phyloP scores from a whole-genome alignment of 257 asterid genomes.

The Eucommia ulmoides region DNA sequence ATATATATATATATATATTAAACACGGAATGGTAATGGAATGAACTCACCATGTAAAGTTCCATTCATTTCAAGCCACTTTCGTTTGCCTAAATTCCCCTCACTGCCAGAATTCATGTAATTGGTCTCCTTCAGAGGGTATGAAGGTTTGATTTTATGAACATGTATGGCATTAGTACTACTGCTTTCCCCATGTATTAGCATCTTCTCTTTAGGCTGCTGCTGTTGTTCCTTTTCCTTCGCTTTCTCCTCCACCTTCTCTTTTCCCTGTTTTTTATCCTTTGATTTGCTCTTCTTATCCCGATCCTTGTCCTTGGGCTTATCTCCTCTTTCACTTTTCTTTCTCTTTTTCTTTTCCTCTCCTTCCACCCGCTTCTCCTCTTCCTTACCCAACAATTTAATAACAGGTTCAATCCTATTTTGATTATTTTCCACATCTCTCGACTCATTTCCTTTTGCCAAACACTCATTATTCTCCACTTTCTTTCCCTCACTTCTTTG shows the following conservation, averaged over 20 bases:
- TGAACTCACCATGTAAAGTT: slow-evolving; percentile 37
- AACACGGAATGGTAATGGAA: slow-evolving; percentile 2
- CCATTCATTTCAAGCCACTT: slow-evolving; percentile 33
- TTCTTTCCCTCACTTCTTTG: slow-evolving; percentile 15
- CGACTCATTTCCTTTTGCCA: slow-evolving; percentile 13
- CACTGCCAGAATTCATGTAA: slow-evolving; percentile 5
- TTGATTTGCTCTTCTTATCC: slow-evolving; percentile 23
- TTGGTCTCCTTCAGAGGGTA: slow-evolving; percentile 16
- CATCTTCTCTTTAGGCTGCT: slow-evolving; percentile 11
- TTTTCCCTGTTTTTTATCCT: slow-evolving; percentile 28
- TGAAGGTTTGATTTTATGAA: slow-evolving; percentile 14
- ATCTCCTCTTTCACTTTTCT: slow-evolving; percentile 13
- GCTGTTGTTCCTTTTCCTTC: slow-evolving; percentile 9
- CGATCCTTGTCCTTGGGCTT: slow-evolving; percentile 18
- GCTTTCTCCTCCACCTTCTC: slow-evolving; percentile 14
- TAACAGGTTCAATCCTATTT: slow-evolving; percentile 14
- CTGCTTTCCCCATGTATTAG: slow-evolving; percentile 16
- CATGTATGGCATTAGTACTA: slow-evolving; percentile 16
- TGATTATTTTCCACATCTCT: slow-evolving; percentile 6
- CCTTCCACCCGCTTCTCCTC: slow-evolving; percentile 21
- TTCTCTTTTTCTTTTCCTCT: slow-evolving; percentile 18
- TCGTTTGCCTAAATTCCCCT: slow-evolving; percentile 24
- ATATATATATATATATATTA: not conserved
- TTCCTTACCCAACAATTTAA: slow-evolving; percentile 11
- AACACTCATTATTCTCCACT: slow-evolving; percentile 11